A percentile compares a stretch with the other conserved stretches of the same genome.
Evolutionary conservation across 345 rosid species (phyloP).

Genomic region (Salix exigua): DNA sequence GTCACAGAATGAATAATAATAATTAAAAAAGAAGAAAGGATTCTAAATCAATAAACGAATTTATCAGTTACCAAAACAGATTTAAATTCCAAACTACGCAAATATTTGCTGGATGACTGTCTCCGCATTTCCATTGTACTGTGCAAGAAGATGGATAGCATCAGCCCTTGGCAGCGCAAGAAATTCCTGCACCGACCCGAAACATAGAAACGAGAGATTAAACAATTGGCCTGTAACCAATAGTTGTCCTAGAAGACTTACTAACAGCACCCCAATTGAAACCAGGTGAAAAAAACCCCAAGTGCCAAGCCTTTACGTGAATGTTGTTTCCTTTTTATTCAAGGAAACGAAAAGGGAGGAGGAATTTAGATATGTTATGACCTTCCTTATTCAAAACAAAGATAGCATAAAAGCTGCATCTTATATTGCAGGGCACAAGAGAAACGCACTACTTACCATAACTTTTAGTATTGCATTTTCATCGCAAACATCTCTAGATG

Average conservation of each 20-base stretch:
- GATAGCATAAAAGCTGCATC: neutral
- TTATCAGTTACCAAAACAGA: neutral
- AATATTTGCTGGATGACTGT: conserved; percentile 81
- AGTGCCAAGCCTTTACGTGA: neutral
- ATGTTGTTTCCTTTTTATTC: too few relatives aligned
- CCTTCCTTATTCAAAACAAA: neutral
- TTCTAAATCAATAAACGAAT: conserved; percentile 22
- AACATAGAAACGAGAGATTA: neutral
- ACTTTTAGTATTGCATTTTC: conserved; percentile 92
- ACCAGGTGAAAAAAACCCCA: neutral
- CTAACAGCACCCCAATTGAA: neutral
- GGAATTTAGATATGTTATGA: neutral
- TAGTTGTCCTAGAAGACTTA: too few relatives aligned
- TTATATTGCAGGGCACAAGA: neutral
- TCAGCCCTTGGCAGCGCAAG: conserved; percentile 95
- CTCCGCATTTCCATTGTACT: conserved; percentile 82
- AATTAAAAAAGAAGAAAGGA: neutral
- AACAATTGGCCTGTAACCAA: neutral
- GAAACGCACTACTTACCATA: conserved; percentile 56
- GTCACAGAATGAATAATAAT: conserved; percentile 19
- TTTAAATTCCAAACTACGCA: conserved; percentile 30
- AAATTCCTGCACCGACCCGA: conserved; percentile 63
- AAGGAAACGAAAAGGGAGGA: too few relatives aligned
- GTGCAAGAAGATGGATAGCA: conserved; percentile 87
- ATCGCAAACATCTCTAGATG: conserved; percentile 68